Evolutionary conservation across 106 monocot species (phyloP), one percentile per base, ranked within the genome.

Genomic region (Platanthera zijinensis): DNA sequence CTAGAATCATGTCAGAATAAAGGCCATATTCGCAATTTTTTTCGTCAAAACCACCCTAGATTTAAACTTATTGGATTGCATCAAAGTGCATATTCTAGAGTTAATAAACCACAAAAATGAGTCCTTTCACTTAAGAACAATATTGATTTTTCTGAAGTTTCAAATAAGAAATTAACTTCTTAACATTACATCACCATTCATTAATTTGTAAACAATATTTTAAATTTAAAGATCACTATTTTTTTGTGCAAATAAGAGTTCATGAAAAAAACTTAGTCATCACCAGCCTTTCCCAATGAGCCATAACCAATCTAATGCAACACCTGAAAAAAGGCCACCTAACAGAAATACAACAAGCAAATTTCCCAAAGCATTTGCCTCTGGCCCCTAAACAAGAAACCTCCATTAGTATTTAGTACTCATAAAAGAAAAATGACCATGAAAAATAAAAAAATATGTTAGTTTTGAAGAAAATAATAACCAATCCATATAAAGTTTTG

Each of bases 231-330:
- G 18, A 19, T 61, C 19, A 2, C 59, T 21, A 21, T 61, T 21
- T 59, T 59, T 10, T 63, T 22, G 10, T 63, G 25, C 62, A 63
- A 22, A 63, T 63, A 22, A 28, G 9, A 63, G 22, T 63, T 63
- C 22, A 71, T 45, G 4, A 45, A 13, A 1, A 71, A 10, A 71
- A 71, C 56, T 70, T 47, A 70, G 7, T 18, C 48, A 15, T 79
- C 72, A 79, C 72, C 79, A 79, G 79, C 71, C 79, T 79, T 79
- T 79, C 57, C 79, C 72, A 45, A 79, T 79, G 10, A 79, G 79
- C 79, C 79, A 79, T 14, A 79, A 52, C 79, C 79, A 79, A 28
- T 79, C 72, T 15, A 79, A 69, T 50, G 79, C 59, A 52, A 79
- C 79, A 19, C 79, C 79, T 4, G 79, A 79, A 7, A 73, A 59